phyloP scores from a whole-genome alignment of 495 filamentous ascomycete species.

The Neurospora tetraspora region DNA sequence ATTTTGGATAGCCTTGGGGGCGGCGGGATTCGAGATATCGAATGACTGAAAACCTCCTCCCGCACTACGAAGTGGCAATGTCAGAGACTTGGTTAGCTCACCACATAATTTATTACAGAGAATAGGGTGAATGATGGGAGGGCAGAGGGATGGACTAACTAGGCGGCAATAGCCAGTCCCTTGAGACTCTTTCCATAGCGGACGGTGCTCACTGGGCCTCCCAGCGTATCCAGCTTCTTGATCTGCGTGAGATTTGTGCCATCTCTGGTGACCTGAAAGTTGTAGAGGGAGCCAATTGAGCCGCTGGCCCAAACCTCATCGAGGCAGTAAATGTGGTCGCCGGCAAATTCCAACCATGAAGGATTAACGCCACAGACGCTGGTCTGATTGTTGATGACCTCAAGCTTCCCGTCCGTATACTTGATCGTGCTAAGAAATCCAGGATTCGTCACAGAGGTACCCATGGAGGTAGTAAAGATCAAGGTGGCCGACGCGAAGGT shows the following conservation, averaged over 20 bases:
- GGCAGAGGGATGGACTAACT: constrained; percentile 26
- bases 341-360: constrained; percentile 47
- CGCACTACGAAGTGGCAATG: constrained; percentile 7
- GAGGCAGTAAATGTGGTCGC: constrained; percentile 47
- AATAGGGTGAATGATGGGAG: not conserved
- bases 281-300: too few species aligned
- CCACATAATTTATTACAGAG: not conserved
- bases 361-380: constrained; percentile 40
- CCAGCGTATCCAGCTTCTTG: constrained; percentile 21
- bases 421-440: constrained; percentile 3
- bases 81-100: constrained; percentile 2
- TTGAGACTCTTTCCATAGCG: constrained; percentile 30
- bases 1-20: too few species aligned
- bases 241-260: constrained; percentile 25
- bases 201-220: constrained; percentile 36
- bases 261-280: constrained; percentile 26
- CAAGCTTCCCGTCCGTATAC: constrained; percentile 1
- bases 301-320: constrained; percentile 47
- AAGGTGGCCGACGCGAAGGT: constrained; percentile 26
- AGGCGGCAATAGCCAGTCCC: constrained; percentile 37
- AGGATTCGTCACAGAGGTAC: constrained; percentile 45
- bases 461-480: constrained; percentile 51
- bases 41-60: constrained; percentile 15
- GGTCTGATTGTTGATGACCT: not conserved
- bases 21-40: constrained; percentile 15